Base-by-base conservation (phyloP, 495 filamentous ascomycete species). In the Podospora appendiculata region DNA sequence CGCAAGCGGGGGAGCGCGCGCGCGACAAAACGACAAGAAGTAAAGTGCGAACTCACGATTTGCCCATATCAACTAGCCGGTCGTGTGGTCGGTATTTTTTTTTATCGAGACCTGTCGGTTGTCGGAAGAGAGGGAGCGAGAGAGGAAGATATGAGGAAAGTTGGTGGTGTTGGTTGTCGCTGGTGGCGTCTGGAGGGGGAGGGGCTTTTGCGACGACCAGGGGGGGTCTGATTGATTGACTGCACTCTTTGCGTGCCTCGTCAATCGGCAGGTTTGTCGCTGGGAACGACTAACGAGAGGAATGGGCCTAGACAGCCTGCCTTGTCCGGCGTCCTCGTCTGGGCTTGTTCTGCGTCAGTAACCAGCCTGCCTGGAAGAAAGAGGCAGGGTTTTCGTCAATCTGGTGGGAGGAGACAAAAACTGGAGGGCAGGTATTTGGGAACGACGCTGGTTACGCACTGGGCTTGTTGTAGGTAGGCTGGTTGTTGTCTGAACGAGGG, bases 1-100 rank as follows among this genome's bases (percentile, higher is more conserved):
- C 25, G 25, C 25, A 25, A 25, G 25, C 5, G 25, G 5, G 25
- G 25, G 25, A 25, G 25, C 25, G 25, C 25, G 25, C 25, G 25
- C 25, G 25, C 2, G 25, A 25, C 25, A 25, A 25, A 5, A 25
- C 25, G 17, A 25, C 11, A 43, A 47, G 18, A 56, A 43, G 45
- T 14, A 46, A 43, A 40, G n/a, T 48, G 44, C 35, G 14, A 32
- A 74, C 72, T 69, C 61, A 75, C 72, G 65, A 67, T 66, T 75
- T 75, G 47, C 72, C 72, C 72, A 75, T 75, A 36, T 59, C 54
- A 49, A 55, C 53, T 43, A 17, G 41, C 25, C 25, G 25, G 25
- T 39, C 45, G 41, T 53, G 41, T 34, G 49, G n/a, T 36, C n/a
- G n/a, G 45, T 36, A 18, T 35, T 9, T 48, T 33, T 16, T 25